A percentile compares a stretch with the other conserved stretches of the same genome.
Conservation (phyloP, 2,329 filamentous ascomycete genomes). For the Aspergillus carbonarius region DNA sequence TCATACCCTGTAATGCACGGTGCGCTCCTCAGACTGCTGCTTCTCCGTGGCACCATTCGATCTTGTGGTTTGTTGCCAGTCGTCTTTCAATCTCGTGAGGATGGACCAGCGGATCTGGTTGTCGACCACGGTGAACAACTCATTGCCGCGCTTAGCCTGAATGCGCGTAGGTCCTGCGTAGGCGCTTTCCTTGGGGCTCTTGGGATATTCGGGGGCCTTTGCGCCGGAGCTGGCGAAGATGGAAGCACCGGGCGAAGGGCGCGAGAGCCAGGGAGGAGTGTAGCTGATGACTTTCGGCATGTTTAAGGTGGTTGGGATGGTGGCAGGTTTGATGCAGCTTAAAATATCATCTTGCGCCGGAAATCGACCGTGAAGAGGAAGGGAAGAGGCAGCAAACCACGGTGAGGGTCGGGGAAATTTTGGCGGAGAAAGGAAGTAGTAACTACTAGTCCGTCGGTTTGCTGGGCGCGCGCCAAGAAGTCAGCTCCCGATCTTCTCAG, state of each 20-base stretch:
- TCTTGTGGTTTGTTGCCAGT: conserved; percentile 45
- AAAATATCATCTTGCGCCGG: not conserved
- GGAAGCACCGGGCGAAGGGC: conserved; percentile 71
- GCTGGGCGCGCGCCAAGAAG: conserved; percentile 19
- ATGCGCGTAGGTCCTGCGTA: conserved; percentile 54
- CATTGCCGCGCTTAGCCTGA: conserved; percentile 77
- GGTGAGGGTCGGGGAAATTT: conserved; percentile 14
- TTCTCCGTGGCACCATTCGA: conserved; percentile 31
- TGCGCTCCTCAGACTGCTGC: conserved; percentile 36
- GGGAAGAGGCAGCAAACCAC: not conserved
- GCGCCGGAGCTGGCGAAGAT: conserved; percentile 65
- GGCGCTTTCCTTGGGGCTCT: conserved; percentile 11
- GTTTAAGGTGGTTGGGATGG: conserved; percentile 20
- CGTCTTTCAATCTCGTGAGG: conserved; percentile 72
- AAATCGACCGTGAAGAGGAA: not conserved
- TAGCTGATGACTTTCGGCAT: conserved; percentile 89
- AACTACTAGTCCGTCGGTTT: no score
- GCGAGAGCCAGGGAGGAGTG: conserved; percentile 82
- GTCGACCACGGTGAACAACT: conserved; percentile 84
- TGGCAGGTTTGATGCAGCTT: not conserved
- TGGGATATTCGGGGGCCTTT: conserved; percentile 32
- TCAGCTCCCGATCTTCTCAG: conserved; percentile 5
- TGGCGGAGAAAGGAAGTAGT: conserved; percentile 6
- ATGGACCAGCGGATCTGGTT: conserved; percentile 92
- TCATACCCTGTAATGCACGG: conserved; percentile 31